Conservation (phyloP, 495 filamentous ascomycete genomes). For the Talaromyces ruber region DNA sequence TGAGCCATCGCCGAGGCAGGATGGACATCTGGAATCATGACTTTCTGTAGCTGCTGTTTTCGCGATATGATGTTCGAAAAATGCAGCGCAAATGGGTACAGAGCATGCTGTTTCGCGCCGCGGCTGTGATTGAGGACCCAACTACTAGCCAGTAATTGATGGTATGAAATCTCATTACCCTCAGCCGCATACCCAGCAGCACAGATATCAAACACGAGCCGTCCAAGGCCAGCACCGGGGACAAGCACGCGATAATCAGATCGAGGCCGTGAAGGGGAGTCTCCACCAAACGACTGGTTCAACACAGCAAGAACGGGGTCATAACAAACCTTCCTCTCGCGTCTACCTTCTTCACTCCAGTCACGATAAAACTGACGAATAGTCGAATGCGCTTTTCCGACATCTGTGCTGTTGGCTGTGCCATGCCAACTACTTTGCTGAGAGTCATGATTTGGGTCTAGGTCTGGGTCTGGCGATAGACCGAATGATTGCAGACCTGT, state of each 20-base stretch:
- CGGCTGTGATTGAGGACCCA: slow-evolving; percentile 76
- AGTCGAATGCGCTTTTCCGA: slow-evolving; percentile 86
- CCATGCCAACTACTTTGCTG: slow-evolving; percentile 53
- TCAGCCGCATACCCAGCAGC: slow-evolving; percentile 65
- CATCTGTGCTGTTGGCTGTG: slow-evolving; percentile 55
- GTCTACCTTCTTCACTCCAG: slow-evolving; percentile 72
- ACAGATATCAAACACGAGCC: slow-evolving; percentile 80
- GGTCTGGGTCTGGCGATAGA: slow-evolving; percentile 24
- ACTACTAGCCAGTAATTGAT: slow-evolving; percentile 78
- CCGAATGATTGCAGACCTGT: slow-evolving; percentile 59
- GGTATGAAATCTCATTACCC: slow-evolving; percentile 95
- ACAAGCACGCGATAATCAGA: slow-evolving; percentile 54
- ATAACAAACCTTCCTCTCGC: slow-evolving; percentile 70
- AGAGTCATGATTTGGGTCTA: slow-evolving; percentile 14
- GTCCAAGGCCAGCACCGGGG: slow-evolving; percentile 82
- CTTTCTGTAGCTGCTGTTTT: slow-evolving; percentile 59
- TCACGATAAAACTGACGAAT: slow-evolving; percentile 92
- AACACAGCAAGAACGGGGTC: slow-evolving; percentile 60
- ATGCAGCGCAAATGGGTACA: slow-evolving; percentile 72
- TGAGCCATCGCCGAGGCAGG: slow-evolving; percentile 46
- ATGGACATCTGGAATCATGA: slow-evolving; percentile 71
- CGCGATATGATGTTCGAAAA: slow-evolving; percentile 73
- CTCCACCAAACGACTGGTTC: slow-evolving; percentile 37
- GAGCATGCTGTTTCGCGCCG: slow-evolving; percentile 30
- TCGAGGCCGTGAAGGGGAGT: slow-evolving; percentile 25